Base-by-base conservation (phyloP, 441 rosid genomes). In the Brassica hybrid region DNA sequence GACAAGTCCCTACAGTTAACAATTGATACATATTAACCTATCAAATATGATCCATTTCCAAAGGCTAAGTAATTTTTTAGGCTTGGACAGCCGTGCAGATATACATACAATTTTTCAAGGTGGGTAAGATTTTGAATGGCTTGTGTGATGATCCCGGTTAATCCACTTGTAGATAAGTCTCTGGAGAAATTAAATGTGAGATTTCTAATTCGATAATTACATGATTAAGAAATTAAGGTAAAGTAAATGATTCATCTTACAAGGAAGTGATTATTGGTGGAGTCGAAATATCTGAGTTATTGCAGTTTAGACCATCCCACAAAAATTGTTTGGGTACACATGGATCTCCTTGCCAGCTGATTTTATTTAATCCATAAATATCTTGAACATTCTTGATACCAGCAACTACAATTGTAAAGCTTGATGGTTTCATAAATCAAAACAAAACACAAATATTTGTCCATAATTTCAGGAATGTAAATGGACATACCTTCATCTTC, bases 261-360 rank as follows among this genome's bases (percentile, higher is more conserved):
- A 82, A 76, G 10, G 83, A 78, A 61, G 70, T 75, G 41, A 85
- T 73, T 25, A 57, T 34, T n/a, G 90, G 86, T 13, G 83, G 72
- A 1, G 45, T 16, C 7, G 67, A 80, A 8, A 0, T 71, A 36
- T 54, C 68, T 0, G 58, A 3, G 21, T 48, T 30, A 65, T 65
- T 68, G 84, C 88, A 87, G 6, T 57, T 74, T 13, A 87, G 65
- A 18, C 88, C 88, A 1, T 83, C 77, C 88, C 90, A 85, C 52
- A 68, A 3, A 70, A 65, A 84, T 10, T 48, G 54, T 63, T 61
- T 62, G 0, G 82, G 88, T 0, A 69, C 80, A 43, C 90, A 87
- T 2, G 88, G 90, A 80, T 85, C 88, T 10, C 87, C 88, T 64
- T 52, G 80, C 88, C 86, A 87, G 38, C 70, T 84, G 16, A 68